A percentile compares a stretch with the other conserved stretches of the same genome.
phyloP scores from a whole-genome alignment of 345 rosid species.

The Eucalyptus viminalis region DNA sequence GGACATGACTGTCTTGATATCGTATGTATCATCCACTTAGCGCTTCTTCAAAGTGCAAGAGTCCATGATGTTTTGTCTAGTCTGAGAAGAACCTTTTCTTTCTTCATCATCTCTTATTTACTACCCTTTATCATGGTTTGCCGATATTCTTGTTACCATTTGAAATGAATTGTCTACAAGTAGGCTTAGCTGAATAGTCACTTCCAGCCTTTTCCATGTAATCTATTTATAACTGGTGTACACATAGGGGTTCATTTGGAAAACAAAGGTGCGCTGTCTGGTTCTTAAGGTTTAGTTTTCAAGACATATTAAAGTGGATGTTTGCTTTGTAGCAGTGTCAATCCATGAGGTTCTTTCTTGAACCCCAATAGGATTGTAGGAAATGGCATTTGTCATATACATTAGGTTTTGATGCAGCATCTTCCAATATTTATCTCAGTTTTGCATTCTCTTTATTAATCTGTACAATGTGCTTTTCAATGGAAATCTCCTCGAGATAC shows the following conservation, averaged over 20 bases:
- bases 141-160: not conserved
- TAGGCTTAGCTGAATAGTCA: not conserved
- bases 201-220: not conserved
- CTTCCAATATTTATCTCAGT: not conserved
- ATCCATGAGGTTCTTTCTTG: not conserved
- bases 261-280: not conserved
- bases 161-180: not conserved
- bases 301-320: not conserved
- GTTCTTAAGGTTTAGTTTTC: not conserved
- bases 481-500: not conserved
- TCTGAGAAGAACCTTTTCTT: not conserved
- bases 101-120: not conserved
- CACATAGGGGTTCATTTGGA: not conserved
- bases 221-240: not conserved
- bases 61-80: not conserved
- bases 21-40: not conserved
- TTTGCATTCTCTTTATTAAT: not conserved
- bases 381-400: not conserved
- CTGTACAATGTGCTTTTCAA: not conserved
- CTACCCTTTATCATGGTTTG: not conserved
- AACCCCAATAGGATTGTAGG: not conserved
- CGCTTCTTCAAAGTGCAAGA: not conserved
- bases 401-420: not conserved
- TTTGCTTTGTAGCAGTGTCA: not conserved
- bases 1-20: not conserved